Evolutionary conservation across 768 basidiomycete species (phyloP), one percentile per base, ranked within the genome.

Genomic region (Paxillus rubicundulus): DNA sequence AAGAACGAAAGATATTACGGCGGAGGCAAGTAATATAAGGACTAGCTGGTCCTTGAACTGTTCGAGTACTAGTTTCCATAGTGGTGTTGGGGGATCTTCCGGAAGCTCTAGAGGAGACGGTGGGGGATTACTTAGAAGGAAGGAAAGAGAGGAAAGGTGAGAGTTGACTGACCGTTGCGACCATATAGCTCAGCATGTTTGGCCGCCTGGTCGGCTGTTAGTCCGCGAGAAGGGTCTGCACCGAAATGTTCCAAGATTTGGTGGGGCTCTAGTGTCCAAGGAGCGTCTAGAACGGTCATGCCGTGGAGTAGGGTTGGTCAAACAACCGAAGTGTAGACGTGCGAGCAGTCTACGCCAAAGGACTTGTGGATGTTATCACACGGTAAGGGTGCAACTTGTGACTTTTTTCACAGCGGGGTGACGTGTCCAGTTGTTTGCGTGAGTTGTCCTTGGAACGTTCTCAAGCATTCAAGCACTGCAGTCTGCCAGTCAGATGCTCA

Each of bases 31-130:
- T 32, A 99, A 82, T 65, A 99, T 98, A 57, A 99, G 86, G 38
- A 99, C 96, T 27, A 99, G 83, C 71, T 97, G 93, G 73, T 99
- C 96, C 77, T 98, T 89, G 80, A 99, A 99, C 73, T 99, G 96
- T 60, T 97, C 94, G n/a, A 99, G 79, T 54, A 99, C 87, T 54
- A 98, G 84, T 65, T 92, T 81, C 92, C 93, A 94, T 30, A 98
- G 66, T 4, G 95, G 91, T 4, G 96, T 97, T 3, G 91, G 74
- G 0, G 91, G 87, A 9, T 95, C 92, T 64, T 97, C 93, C 10
- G 96, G 95, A 7, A 99, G 78, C 65, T 91, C 96, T 98, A 68
- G 13, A 45, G 38, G 45, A 20, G 20, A 27, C 13, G n/a, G 32
- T 10, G 16, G 33, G 13, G 17, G 24, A 32, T 30, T 17, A n/a